Conservation (phyloP, 192 early-diverging fungal genomes). For the Backusella psychrophila region DNA sequence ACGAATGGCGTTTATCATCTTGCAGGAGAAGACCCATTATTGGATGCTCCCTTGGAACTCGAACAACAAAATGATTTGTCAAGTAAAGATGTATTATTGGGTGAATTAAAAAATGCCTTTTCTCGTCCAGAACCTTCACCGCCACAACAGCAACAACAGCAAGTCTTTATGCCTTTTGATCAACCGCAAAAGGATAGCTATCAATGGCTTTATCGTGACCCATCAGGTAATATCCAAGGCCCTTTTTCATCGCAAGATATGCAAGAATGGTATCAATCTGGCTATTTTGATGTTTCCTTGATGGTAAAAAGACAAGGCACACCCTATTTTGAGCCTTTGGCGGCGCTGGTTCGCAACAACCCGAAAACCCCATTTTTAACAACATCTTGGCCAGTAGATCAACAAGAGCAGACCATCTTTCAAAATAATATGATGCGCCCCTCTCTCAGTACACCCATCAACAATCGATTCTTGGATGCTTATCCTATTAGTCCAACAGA, state of each 20-base stretch:
- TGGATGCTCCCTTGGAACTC: neutral
- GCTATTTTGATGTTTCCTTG: slow-evolving; percentile 80
- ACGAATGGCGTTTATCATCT: slow-evolving; percentile 4
- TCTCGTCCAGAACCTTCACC: neutral
- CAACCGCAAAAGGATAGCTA: slow-evolving; percentile 16
- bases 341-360: slow-evolving; percentile 53
- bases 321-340: slow-evolving; percentile 74
- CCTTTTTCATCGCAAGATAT: slow-evolving; percentile 87
- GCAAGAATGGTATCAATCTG: slow-evolving; percentile 92
- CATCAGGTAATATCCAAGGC: slow-evolving; percentile 83
- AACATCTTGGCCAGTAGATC: neutral
- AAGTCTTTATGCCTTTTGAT: neutral
- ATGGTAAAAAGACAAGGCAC: slow-evolving; percentile 81
- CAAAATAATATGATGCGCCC: neutral
- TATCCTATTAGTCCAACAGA: neutral
- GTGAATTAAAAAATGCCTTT: neutral
- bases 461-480: neutral
- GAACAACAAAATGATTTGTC: neutral
- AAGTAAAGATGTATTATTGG: neutral
- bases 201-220: slow-evolving; percentile 85
- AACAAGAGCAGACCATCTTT: neutral
- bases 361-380: slow-evolving; percentile 69
- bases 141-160: neutral
- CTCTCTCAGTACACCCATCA: neutral
- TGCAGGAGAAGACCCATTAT: neutral